Conservation (phyloP, 148 eudicot species). For the Polygonum maritimum region DNA sequence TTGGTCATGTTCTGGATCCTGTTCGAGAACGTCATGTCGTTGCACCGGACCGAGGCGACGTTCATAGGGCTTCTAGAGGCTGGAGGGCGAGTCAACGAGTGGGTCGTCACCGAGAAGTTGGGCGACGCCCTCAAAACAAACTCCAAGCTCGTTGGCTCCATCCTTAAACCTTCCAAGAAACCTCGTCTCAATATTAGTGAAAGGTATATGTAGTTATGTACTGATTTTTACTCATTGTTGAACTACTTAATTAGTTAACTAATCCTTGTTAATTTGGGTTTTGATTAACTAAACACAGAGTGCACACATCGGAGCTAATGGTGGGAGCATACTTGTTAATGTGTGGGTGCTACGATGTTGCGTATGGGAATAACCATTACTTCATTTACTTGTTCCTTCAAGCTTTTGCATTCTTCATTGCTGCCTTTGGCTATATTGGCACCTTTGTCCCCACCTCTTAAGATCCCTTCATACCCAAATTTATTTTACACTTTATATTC, state of each 20-base stretch:
- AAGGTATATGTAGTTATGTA: constrained; percentile 25
- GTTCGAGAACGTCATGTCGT: constrained; percentile 84
- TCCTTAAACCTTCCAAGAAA: constrained; percentile 26
- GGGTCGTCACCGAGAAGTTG: constrained; percentile 83
- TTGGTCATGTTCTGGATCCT: constrained; percentile 63
- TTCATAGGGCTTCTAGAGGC: constrained; percentile 69
- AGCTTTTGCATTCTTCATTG: constrained; percentile 53
- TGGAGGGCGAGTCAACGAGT: constrained; percentile 64
- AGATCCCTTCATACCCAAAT: background rate
- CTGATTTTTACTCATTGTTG: background rate
- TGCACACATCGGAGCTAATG: constrained; percentile 40
- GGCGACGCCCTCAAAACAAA: constrained; percentile 59
- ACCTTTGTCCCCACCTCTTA: constrained; percentile 41
- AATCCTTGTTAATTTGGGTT: no score
- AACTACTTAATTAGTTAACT: background rate
- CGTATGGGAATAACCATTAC: constrained; percentile 44
- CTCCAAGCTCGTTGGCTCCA: constrained; percentile 14
- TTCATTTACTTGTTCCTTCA: constrained; percentile 69
- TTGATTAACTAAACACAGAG: constrained; percentile 19
- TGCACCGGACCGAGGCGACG: constrained; percentile 79
- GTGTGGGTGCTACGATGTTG: constrained; percentile 58
- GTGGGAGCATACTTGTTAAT: constrained; percentile 50
- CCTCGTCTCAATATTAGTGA: constrained; percentile 32
- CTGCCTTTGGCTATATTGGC: constrained; percentile 70
- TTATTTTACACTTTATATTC: background rate